phyloP scores from a whole-genome alignment of 2,329 filamentous ascomycete species.

The Epichloe sibirici region DNA sequence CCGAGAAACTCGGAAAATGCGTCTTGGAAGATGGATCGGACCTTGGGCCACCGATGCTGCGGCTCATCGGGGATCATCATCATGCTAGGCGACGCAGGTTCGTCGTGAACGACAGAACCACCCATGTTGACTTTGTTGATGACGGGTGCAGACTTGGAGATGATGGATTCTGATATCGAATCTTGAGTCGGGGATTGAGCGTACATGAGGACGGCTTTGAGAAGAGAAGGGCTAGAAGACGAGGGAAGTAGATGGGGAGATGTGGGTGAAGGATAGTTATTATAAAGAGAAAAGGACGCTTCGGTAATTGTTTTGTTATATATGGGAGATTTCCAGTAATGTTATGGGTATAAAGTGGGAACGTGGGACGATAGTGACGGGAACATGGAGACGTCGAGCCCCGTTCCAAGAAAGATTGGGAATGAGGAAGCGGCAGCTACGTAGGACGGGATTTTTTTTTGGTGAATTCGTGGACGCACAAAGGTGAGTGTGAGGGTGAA shows the following conservation, averaged over 20 bases:
- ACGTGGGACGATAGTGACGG: neutral
- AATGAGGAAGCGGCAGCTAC: neutral
- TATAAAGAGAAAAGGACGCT: too few relatives aligned
- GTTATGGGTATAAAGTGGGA: neutral
- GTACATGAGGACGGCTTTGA: conserved; percentile 15
- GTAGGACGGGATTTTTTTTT: too few relatives aligned
- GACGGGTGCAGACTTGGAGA: conserved; percentile 19
- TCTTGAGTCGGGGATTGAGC: conserved; percentile 14
- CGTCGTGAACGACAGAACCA: conserved; percentile 10
- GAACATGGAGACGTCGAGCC: neutral
- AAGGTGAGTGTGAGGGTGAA: too few relatives aligned
- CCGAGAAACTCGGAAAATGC: conserved; percentile 57
- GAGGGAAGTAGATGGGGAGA: neutral
- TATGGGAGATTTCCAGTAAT: neutral
- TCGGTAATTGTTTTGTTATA: neutral
- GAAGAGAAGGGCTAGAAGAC: neutral
- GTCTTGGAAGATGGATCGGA: conserved; percentile 40
- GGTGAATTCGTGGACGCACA: too few relatives aligned
- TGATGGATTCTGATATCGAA: conserved; percentile 22
- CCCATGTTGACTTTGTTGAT: conserved; percentile 23
- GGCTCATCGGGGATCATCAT: conserved; percentile 12
- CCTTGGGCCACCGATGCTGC: conserved; percentile 34
- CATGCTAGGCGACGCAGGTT: conserved; percentile 9
- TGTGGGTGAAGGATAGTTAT: neutral
- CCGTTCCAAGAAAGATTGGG: neutral